Evolutionary conservation across 2,329 filamentous ascomycete genomes (phyloP), one percentile per base, ranked within the genome.

Genomic region (Cytospora mali): DNA sequence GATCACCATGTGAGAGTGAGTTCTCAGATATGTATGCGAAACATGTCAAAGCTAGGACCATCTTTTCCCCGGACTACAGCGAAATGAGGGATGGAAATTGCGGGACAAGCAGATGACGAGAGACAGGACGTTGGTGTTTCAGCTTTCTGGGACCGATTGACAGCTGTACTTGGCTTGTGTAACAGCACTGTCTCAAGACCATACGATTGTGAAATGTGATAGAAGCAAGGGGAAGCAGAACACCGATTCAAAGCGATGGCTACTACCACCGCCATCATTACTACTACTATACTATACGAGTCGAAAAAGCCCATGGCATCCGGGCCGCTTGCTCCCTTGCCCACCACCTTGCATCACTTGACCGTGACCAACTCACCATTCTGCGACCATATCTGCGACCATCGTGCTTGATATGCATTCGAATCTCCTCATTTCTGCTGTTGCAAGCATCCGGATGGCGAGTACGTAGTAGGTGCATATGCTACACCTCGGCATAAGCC

Each of bases 371-470:
- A 23, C 25, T 35, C 60, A 48, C 28, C 49, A 62, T 51, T 28
- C 55, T 62, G 61, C 61, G 53, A 42, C 61, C 61, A 27, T 31
- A 59, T 59, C 61, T 62, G 61, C 61, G 33, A 48, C 61, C 61
- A 54, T 23, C 55, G 21, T 51, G 25, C 54, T 25, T 28, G 18
- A 29, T 18, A 54, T 49, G 60, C 60, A 33, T 23, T 42, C 52
- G 18, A 14, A 18, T 56, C 23, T 39, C 33, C 11, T 10, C 21
- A 21, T 39, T 11, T 5, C 18, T 18, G 21, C 21, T 56, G 14
- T 23, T 18, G 18, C 46, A 27, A 48, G 46, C 51, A 55, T 42
- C 53, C 33, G 29, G 16, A 48, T 51, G 4, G 55, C 50, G 35
- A 42, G 42, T 51, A 33, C 46, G n/a, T 18, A 39, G n/a, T 39